These are phyloP conservation scores for Beta macrorhiza DNA, from an alignment of 179 eudicot genomes.

Conservation along the genomic window DNA sequence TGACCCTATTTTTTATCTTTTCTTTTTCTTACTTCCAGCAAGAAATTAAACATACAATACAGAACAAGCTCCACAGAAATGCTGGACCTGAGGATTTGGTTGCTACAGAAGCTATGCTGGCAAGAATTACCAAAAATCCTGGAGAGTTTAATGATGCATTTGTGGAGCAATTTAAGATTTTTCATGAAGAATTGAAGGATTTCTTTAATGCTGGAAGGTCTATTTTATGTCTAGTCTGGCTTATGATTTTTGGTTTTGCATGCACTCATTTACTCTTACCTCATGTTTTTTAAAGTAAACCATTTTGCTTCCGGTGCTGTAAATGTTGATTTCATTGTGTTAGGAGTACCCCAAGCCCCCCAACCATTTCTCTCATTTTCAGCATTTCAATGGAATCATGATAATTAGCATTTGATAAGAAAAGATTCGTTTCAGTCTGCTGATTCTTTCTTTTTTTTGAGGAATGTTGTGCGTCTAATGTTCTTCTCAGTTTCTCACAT, in stretches of 20 bases:
- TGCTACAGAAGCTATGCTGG: conserved; percentile 95
- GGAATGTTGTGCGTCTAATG: neutral
- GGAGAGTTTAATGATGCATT: conserved; percentile 85
- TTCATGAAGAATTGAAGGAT: conserved; percentile 88
- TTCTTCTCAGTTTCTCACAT: neutral
- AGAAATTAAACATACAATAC: conserved; percentile 99
- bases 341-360: neutral
- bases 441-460: neutral
- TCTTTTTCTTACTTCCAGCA: conserved; percentile 47
- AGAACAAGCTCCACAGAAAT: conserved; percentile 95
- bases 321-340: neutral
- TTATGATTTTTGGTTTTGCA: neutral
- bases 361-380: neutral
- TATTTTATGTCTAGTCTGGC: neutral
- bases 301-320: neutral
- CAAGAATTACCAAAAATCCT: conserved; percentile 73
- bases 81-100: conserved; percentile 99
- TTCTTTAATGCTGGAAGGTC: conserved; percentile 99
- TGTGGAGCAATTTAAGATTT: conserved; percentile 88
- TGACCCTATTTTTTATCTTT: conserved; percentile 1
- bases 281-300: conserved; percentile 1
- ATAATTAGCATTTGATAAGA: neutral
- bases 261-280: neutral
- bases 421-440: neutral
- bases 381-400: neutral